Conservation (phyloP, 345 rosid genomes). For the Durio zibethinus region DNA sequence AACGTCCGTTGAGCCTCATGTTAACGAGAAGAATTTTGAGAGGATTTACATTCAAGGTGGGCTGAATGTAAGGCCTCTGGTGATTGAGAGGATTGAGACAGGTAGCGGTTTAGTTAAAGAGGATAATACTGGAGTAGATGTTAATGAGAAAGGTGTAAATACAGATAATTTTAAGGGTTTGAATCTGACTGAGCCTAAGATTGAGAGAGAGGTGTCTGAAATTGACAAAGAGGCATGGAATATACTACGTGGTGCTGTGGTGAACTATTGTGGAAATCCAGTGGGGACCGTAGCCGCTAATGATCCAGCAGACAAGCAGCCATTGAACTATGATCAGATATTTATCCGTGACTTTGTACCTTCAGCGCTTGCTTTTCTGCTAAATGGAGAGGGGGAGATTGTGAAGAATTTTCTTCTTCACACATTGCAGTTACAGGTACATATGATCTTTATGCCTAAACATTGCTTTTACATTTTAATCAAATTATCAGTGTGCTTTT, state of each 20-base stretch:
- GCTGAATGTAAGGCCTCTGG: conserved; percentile 60
- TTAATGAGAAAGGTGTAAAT: conserved; percentile 33
- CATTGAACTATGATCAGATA: conserved; percentile 87
- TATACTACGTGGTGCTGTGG: conserved; percentile 67
- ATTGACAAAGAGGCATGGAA: conserved; percentile 84
- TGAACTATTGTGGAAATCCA: conserved; percentile 71
- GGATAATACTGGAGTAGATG: conserved; percentile 37
- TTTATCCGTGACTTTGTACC: conserved; percentile 98
- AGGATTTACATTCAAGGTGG: conserved; percentile 66
- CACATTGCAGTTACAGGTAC: conserved; percentile 94
- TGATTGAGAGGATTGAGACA: conserved; percentile 42
- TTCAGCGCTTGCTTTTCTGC: conserved; percentile 85
- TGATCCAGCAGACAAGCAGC: conserved; percentile 65
- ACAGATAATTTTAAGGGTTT: conserved; percentile 34
- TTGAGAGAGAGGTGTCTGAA: conserved; percentile 52
- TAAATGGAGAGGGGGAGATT: conserved; percentile 79
- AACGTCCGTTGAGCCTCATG: conserved; percentile 50
- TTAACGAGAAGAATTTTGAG: conserved; percentile 69
- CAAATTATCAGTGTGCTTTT: neutral
- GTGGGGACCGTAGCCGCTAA: conserved; percentile 90
- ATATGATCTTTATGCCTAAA: neutral
- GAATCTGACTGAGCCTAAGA: conserved; percentile 34
- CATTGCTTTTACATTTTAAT: neutral
- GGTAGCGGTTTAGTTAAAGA: conserved; percentile 30
- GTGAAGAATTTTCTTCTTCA: conserved; percentile 93